Conservation (phyloP, 2,329 filamentous ascomycete genomes). For the Penicillium freii region DNA sequence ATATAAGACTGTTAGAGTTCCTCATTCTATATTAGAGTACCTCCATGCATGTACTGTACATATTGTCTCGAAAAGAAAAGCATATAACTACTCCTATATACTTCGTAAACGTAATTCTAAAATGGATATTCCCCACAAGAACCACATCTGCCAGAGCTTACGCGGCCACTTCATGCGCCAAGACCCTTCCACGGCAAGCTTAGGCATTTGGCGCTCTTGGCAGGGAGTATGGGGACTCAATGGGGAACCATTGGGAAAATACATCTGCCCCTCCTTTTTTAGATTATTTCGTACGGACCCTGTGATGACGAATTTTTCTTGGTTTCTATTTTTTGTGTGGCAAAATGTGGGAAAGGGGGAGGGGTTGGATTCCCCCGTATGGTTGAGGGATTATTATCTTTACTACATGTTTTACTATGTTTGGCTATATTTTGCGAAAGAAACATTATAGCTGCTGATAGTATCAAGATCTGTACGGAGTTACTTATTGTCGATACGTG, state of each 20-base stretch:
- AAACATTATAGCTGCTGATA: not conserved
- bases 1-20: not conserved
- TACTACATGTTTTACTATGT: not conserved
- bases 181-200: constrained; percentile 23
- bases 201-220: constrained; percentile 28
- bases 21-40: not conserved
- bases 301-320: constrained; percentile 2
- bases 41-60: not conserved
- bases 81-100: not conserved
- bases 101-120: not conserved
- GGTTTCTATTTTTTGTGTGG: constrained; percentile 12
- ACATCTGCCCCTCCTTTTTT: constrained; percentile 9
- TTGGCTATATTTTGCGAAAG: not conserved
- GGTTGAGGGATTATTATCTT: not conserved
- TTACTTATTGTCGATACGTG: not conserved
- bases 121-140: constrained; percentile 19
- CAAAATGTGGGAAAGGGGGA: constrained; percentile 10
- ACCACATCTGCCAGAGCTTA: constrained; percentile 18
- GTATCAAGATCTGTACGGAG: no score
- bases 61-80: not conserved
- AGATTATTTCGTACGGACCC: not conserved
- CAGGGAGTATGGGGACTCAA: not conserved
- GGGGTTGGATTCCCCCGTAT: constrained; percentile 4
- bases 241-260: not conserved
- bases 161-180: constrained; percentile 27